Evolutionary conservation across 1,284 basidiomycete genomes (phyloP).

Genomic region (Gymnopus androsaceus): DNA sequence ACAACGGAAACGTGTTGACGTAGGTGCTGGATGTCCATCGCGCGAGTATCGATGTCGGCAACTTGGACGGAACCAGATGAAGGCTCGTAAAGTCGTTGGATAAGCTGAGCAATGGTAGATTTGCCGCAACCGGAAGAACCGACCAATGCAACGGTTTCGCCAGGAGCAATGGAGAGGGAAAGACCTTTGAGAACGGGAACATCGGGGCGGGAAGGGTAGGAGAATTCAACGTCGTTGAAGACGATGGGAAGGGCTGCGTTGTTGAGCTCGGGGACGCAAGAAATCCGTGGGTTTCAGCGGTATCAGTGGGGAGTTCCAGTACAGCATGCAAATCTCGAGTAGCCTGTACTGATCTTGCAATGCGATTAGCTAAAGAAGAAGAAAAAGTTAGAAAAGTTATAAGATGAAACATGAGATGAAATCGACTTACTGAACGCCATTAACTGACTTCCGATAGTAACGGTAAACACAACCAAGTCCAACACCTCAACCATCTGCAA

Average conservation of each 20-base stretch:
- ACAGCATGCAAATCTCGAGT: conserved; percentile 77
- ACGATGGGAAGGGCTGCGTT: conserved; percentile 54
- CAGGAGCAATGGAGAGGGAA: conserved; percentile 63
- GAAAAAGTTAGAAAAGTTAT: conserved; percentile 11
- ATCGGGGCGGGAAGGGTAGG: conserved; percentile 82
- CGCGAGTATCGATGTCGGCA: conserved; percentile 32
- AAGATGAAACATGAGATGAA: neutral
- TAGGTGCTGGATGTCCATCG: conserved; percentile 60
- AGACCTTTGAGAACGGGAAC: conserved; percentile 69
- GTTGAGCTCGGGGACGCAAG: conserved; percentile 55
- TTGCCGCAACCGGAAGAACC: conserved; percentile 89
- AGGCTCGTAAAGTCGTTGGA: conserved; percentile 88
- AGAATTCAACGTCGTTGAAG: conserved; percentile 75
- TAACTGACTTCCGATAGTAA: conserved; percentile 88
- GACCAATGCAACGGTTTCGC: conserved; percentile 87
- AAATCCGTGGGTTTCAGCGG: conserved; percentile 69
- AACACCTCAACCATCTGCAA: conserved; percentile 87
- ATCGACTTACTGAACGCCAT: conserved; percentile 80
- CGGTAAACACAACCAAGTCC: conserved; percentile 90
- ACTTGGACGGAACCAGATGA: conserved; percentile 43
- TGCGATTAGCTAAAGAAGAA: conserved; percentile 63
- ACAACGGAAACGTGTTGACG: conserved; percentile 87
- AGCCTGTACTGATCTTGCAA: conserved; percentile 80
- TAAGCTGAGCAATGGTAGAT: conserved; percentile 80
- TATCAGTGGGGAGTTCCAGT: conserved; percentile 58